These are phyloP conservation scores for Aspergillus cristatus DNA, from an alignment of 495 filamentous ascomycete genomes.

Conservation along the genomic window DNA sequence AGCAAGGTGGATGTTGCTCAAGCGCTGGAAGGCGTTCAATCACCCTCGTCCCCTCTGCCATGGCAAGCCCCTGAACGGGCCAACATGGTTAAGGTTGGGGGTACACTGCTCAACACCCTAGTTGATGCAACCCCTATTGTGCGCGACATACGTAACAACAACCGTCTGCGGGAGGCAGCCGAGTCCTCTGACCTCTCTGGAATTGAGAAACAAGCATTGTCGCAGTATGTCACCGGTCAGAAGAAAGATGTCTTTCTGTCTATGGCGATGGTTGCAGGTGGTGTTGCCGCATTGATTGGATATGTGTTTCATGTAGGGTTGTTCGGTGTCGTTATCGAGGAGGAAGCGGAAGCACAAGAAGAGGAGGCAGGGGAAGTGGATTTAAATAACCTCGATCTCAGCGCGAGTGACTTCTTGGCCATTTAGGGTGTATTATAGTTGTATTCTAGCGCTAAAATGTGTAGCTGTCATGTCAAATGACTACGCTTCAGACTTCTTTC, in stretches of 20 bases:
- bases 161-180: slow-evolving; percentile 23
- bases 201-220: slow-evolving; percentile 17
- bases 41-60: slow-evolving; percentile 17
- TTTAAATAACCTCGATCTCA: slow-evolving; percentile 1
- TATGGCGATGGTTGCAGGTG: slow-evolving; percentile 27
- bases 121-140: slow-evolving; percentile 34
- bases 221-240: slow-evolving; percentile 16
- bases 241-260: slow-evolving; percentile 32
- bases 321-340: slow-evolving; percentile 10
- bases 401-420: slow-evolving; percentile 12
- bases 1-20: slow-evolving; percentile 16
- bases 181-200: slow-evolving; percentile 18
- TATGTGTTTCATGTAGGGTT: slow-evolving; percentile 31
- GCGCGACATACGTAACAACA: slow-evolving; percentile 27
- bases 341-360: slow-evolving; percentile 11
- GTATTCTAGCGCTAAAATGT: too few relatives aligned
- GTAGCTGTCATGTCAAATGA: too few relatives aligned
- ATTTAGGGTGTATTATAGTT: background rate
- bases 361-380: slow-evolving; percentile 6
- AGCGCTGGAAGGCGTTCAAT: slow-evolving; percentile 13
- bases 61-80: slow-evolving; percentile 30
- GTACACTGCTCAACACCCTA: slow-evolving; percentile 27
- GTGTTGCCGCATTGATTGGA: slow-evolving; percentile 28
- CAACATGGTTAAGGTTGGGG: slow-evolving; percentile 24
- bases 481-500: too few relatives aligned